Conservation (phyloP, 352 stramenopile species). For the Phytophthora macrochlamydospora region DNA sequence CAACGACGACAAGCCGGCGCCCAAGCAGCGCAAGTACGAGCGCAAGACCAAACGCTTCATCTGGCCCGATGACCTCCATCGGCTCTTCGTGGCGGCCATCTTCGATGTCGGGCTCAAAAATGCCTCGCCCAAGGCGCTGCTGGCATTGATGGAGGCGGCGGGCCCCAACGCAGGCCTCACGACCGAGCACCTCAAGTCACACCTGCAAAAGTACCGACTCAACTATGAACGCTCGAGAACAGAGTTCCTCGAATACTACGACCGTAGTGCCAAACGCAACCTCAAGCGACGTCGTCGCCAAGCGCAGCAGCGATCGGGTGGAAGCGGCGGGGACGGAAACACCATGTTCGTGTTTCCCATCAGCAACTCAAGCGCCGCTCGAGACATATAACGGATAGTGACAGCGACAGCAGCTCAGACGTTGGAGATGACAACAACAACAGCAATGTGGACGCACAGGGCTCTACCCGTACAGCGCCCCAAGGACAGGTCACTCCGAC, state of each 20-base stretch:
- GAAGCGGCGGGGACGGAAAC: constrained; percentile 46
- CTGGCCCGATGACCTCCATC: constrained; percentile 88
- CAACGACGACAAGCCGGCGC: constrained; percentile 20
- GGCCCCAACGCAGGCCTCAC: constrained; percentile 68
- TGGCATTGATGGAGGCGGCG: constrained; percentile 72
- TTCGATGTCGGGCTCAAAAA: constrained; percentile 91
- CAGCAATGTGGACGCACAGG: constrained; percentile 26
- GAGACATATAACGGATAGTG: constrained; percentile 36
- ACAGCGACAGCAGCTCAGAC: constrained; percentile 47
- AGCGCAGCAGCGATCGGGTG: constrained; percentile 32
- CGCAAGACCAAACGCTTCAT: constrained; percentile 89
- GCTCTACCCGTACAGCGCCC: constrained; percentile 10
- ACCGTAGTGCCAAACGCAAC: constrained; percentile 74
- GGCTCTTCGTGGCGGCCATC: constrained; percentile 87
- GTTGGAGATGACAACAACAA: constrained; percentile 31
- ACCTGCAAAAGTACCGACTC: constrained; percentile 89
- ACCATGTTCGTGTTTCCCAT: constrained; percentile 87
- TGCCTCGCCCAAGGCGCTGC: constrained; percentile 81
- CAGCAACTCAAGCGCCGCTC: constrained; percentile 53
- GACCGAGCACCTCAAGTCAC: constrained; percentile 88
- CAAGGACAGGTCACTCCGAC: constrained; percentile 17
- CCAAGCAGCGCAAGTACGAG: constrained; percentile 86
- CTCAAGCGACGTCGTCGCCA: constrained; percentile 55
- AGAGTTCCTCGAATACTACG: constrained; percentile 88
- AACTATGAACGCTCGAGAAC: constrained; percentile 86